These are phyloP conservation scores for Podospora pseudocomata DNA, from an alignment of 495 filamentous ascomycete genomes.

Conservation along the genomic window DNA sequence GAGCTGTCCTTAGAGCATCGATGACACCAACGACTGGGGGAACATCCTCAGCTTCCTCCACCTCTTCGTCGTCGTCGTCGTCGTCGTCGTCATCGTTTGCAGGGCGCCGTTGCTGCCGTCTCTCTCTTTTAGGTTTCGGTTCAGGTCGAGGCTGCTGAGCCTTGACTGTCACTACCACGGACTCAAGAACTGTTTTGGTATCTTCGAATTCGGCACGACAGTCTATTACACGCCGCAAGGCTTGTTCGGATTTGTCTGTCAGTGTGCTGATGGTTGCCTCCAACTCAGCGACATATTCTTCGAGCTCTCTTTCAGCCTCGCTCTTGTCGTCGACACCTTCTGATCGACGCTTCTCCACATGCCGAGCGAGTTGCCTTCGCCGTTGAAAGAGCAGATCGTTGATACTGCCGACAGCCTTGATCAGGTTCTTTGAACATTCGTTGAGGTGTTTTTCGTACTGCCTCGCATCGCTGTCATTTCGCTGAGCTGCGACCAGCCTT, in stretches of 20 bases:
- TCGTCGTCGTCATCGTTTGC: slow-evolving; percentile 25
- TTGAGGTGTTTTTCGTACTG: slow-evolving; percentile 39
- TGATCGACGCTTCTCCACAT: slow-evolving; percentile 32
- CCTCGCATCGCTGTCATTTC: slow-evolving; percentile 24
- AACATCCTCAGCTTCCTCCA: slow-evolving; percentile 22
- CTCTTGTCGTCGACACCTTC: slow-evolving; percentile 37
- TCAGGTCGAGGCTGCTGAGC: slow-evolving; percentile 36
- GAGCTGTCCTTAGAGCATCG: slow-evolving; percentile 36
- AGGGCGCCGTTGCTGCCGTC: slow-evolving; percentile 19
- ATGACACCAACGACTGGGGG: slow-evolving; percentile 27
- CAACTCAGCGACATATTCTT: slow-evolving; percentile 35
- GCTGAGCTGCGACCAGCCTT: slow-evolving; percentile 29
- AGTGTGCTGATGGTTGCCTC: slow-evolving; percentile 38
- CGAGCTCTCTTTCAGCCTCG: slow-evolving; percentile 38
- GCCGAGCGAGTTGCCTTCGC: slow-evolving; percentile 43
- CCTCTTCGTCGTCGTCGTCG: slow-evolving; percentile 22
- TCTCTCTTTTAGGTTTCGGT: slow-evolving; percentile 19
- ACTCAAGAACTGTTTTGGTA: slow-evolving; percentile 36
- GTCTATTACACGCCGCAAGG: slow-evolving; percentile 45
- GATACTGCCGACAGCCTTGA: slow-evolving; percentile 47
- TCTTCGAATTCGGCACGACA: slow-evolving; percentile 46
- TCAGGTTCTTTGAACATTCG: slow-evolving; percentile 35
- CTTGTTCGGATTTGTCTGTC: slow-evolving; percentile 41
- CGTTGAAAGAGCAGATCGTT: slow-evolving; percentile 50
- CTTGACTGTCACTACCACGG: slow-evolving; percentile 47